phyloP scores from a whole-genome alignment of 352 stramenopile genomes.

The Phytophthora multivora region DNA sequence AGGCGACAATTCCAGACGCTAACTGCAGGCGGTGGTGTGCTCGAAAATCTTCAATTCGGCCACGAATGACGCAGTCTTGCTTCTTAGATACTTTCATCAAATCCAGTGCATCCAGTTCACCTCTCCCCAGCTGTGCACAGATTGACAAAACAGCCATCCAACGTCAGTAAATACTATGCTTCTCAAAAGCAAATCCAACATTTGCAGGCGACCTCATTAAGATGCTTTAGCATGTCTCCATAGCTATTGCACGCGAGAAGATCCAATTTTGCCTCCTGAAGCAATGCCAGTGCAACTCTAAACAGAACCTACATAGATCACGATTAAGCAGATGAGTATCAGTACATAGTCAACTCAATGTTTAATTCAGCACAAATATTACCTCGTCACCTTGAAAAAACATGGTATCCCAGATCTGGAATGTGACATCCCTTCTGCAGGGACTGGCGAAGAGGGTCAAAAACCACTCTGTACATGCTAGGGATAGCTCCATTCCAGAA shows the following conservation, averaged over 20 bases:
- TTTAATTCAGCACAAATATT: neutral
- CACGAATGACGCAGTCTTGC: conserved; percentile 71
- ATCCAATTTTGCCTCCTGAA: conserved; percentile 63
- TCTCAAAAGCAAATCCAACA: neutral
- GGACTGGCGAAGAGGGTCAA: conserved; percentile 87
- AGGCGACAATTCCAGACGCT: conserved; percentile 79
- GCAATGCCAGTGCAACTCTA: conserved; percentile 68
- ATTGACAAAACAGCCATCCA: neutral
- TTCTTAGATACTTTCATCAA: conserved; percentile 61
- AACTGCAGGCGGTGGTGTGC: conserved; percentile 83
- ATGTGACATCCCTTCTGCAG: conserved; percentile 70
- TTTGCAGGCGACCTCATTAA: conserved; percentile 71
- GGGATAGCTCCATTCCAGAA: conserved; percentile 85
- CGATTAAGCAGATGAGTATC: neutral
- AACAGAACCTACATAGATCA: conserved; percentile 65
- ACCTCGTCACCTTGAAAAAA: conserved; percentile 87
- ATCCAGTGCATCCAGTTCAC: conserved; percentile 43
- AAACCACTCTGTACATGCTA: conserved; percentile 90
- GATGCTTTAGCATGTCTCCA: conserved; percentile 76
- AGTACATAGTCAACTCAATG: conserved; percentile 1
- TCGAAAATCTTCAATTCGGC: conserved; percentile 83
- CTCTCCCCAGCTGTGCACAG: conserved; percentile 58
- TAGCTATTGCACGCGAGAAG: conserved; percentile 72
- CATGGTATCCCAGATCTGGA: conserved; percentile 84
- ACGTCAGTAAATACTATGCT: neutral